Percentiles rank a stretch among this genome's conserved stretches.
Evolutionary conservation across 2,329 filamentous ascomycete species (phyloP).

Genomic region (Ambrosiella cleistominuta): DNA sequence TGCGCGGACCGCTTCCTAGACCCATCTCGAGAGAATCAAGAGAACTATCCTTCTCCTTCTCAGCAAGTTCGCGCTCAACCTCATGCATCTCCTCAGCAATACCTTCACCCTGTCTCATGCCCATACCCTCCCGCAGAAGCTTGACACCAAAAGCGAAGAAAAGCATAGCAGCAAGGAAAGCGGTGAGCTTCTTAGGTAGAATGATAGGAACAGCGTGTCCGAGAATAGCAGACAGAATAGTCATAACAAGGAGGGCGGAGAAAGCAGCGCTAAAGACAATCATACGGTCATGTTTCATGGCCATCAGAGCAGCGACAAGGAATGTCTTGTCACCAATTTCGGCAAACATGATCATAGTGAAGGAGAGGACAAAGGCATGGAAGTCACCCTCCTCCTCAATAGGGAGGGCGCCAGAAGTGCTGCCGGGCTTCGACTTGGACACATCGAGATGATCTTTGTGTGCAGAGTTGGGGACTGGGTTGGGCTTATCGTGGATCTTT

Average conservation of each 20-base stretch:
- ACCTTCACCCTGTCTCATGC: slow-evolving; percentile 77
- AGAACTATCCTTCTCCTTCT: slow-evolving; percentile 68
- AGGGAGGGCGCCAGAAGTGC: slow-evolving; percentile 16
- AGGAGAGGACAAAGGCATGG: slow-evolving; percentile 80
- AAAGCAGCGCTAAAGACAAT: slow-evolving; percentile 94
- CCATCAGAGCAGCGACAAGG: slow-evolving; percentile 91
- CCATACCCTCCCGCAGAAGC: slow-evolving; percentile 69
- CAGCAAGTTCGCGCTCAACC: slow-evolving; percentile 81
- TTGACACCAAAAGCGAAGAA: slow-evolving; percentile 83
- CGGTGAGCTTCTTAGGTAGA: slow-evolving; percentile 79
- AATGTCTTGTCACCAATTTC: slow-evolving; percentile 99
- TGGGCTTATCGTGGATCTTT: slow-evolving; percentile 56
- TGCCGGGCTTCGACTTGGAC: slow-evolving; percentile 16
- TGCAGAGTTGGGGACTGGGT: slow-evolving; percentile 47
- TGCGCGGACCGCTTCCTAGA: slow-evolving; percentile 52
- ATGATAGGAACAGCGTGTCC: slow-evolving; percentile 83
- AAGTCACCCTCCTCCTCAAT: slow-evolving; percentile 29
- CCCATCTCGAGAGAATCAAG: slow-evolving; percentile 61
- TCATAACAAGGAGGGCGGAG: slow-evolving; percentile 82
- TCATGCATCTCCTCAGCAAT: slow-evolving; percentile 97
- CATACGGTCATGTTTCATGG: slow-evolving; percentile 90
- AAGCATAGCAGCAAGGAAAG: slow-evolving; percentile 64
- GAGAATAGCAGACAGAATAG: slow-evolving; percentile 75
- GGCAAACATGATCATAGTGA: slow-evolving; percentile 94
- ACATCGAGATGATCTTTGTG: slow-evolving; percentile 47